Evolutionary conservation across 23 red algal species (phyloP).

Genomic region (Gracilaria vermiculophylla): DNA sequence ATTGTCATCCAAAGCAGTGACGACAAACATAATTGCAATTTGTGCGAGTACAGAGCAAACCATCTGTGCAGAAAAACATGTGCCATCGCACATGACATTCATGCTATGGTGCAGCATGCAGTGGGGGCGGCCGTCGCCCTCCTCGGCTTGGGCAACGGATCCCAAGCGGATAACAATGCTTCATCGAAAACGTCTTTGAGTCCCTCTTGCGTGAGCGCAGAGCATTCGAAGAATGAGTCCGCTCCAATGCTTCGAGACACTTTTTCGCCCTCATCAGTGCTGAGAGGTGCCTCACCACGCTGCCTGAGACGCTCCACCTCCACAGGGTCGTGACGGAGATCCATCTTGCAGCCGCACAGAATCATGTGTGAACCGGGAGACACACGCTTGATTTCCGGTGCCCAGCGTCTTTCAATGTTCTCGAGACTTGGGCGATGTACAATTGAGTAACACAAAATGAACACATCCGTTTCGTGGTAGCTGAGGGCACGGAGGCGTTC

Average conservation of each 20-base stretch:
- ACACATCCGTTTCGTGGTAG: constrained; percentile 89
- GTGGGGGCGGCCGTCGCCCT: not conserved
- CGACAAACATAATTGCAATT: not conserved
- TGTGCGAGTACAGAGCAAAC: not conserved
- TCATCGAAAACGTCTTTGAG: constrained; percentile 99
- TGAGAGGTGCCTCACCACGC: constrained; percentile 70
- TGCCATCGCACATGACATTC: not conserved
- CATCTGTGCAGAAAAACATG: not conserved
- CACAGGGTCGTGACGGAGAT: constrained; percentile 79
- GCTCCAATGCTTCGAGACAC: constrained; percentile 78
- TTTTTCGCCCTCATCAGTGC: constrained; percentile 77
- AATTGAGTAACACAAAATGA: constrained; percentile 93
- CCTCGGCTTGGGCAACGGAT: constrained; percentile 73
- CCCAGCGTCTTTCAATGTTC: constrained; percentile 91
- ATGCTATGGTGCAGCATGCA: constrained; percentile 61
- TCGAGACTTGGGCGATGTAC: constrained; percentile 82
- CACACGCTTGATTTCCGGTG: constrained; percentile 82
- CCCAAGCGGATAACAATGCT: constrained; percentile 71
- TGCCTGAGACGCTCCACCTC: constrained; percentile 72
- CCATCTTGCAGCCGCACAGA: constrained; percentile 94
- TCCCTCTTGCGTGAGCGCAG: constrained; percentile 90
- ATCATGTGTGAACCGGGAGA: constrained; percentile 82
- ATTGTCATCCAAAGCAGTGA: not conserved
- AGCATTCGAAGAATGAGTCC: constrained; percentile 88
- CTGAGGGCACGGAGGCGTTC: constrained; percentile 86